Base-by-base conservation (phyloP, 352 stramenopile species). In the Phytophthora chlamydospora region DNA sequence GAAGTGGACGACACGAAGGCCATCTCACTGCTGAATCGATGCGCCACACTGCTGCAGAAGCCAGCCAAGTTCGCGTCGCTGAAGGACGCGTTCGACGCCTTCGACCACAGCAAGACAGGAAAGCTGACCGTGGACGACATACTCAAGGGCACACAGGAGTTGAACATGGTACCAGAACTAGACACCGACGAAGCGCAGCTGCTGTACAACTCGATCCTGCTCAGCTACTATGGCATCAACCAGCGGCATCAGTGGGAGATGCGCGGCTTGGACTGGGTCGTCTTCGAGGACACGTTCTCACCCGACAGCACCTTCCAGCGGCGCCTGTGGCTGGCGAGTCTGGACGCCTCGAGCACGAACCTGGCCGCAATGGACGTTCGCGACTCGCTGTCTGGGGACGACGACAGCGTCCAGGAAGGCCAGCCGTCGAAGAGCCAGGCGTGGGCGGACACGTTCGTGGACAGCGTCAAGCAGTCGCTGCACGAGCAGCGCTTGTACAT, bases 221-320 rank as follows among this genome's bases (percentile, higher is more conserved):
- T 84, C 6, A 89, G 67, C 8, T 88, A 83, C 62, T 89, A 91
- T 16, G 81, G 82, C 8, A 76, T 86, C 40, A 84, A 73, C 27
- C 52, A 75, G 40, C 39, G 67, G 4, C 63, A 68, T 44, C 58
- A 76, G 32, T 74, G 75, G 61, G 68, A 85, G 11, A 69, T 59
- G 12, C 72, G 73, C 10, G 75, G 79, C 7, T 58, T 93, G 16
- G 70, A 80, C 31, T 93, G 82, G 82, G 60, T 75, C 12, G 82
- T 93, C 14, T 93, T 93, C 57, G 80, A 91, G 41, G 84, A 91
- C 53, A 86, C 88, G 19, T 91, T 93, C 33, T 91, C 84, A 0
- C 73, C 74, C 3, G 78, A 90, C 38, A 90, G 78, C 53, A 85
- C 82, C 9, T 74, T 75, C 24, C 80, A 91, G 62, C 66, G 82